A percentile compares a stretch with the other conserved stretches of the same genome.
phyloP scores from a whole-genome alignment of 805 yeast genomes.

The Yarrowia keelungensis region DNA sequence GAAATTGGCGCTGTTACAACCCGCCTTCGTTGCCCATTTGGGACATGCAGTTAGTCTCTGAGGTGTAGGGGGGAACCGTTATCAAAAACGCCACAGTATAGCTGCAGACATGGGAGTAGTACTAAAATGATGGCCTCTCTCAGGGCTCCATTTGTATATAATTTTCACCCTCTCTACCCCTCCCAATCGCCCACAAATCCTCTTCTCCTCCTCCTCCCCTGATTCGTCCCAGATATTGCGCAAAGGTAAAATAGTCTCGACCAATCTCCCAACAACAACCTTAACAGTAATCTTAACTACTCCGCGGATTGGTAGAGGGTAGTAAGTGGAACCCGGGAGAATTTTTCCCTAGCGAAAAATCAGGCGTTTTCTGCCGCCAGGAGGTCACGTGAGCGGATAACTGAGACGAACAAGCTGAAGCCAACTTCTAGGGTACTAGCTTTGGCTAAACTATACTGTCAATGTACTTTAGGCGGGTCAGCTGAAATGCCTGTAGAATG shows the following conservation, averaged over 20 bases:
- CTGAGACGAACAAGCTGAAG: too few relatives aligned
- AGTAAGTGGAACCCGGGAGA: conserved; percentile 6
- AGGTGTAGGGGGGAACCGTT: too few relatives aligned
- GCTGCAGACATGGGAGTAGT: too few relatives aligned
- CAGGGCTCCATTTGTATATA: too few relatives aligned
- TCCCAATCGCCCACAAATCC: background rate
- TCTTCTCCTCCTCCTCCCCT: background rate
- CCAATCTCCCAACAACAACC: conserved; percentile 24
- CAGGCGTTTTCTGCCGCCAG: background rate
- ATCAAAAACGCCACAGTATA: too few relatives aligned
- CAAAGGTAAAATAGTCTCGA: conserved; percentile 17
- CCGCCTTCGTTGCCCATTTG: conserved; percentile 7
- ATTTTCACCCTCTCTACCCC: too few relatives aligned
- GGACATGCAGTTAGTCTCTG: conserved; percentile 11
- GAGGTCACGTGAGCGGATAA: background rate
- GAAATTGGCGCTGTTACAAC: background rate
- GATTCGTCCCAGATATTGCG: conserved; percentile 32
- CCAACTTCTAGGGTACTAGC: too few relatives aligned
- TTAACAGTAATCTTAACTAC: conserved; percentile 11
- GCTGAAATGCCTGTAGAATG: too few relatives aligned
- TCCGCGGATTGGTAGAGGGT: background rate
- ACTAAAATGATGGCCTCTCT: too few relatives aligned
- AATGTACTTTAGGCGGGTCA: too few relatives aligned
- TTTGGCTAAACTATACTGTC: too few relatives aligned
- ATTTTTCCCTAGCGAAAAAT: background rate